Evolutionary conservation across 1,284 basidiomycete species (phyloP).

Genomic region (Neonothopanus nambi): DNA sequence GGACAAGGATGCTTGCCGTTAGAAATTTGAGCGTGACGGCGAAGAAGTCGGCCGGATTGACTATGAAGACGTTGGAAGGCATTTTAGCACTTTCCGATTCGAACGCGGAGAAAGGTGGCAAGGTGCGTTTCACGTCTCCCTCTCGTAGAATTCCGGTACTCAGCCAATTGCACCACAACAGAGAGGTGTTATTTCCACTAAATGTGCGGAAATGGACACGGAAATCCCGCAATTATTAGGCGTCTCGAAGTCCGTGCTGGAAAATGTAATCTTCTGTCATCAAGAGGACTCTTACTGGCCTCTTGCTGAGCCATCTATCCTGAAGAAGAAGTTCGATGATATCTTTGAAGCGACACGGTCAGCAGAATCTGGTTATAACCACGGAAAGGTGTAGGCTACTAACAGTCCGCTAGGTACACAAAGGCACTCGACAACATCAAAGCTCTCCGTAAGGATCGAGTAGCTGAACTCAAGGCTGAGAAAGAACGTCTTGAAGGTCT

Average conservation of each 20-base stretch:
- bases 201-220: constrained; percentile 93
- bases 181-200: constrained; percentile 90
- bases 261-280: constrained; percentile 99
- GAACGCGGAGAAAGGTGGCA: constrained; percentile 68
- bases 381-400: constrained; percentile 4
- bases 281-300: constrained; percentile 99
- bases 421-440: constrained; percentile 97
- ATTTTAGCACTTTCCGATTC: constrained; percentile 78
- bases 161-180: constrained; percentile 30
- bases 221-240: constrained; percentile 95
- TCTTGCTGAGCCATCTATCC: constrained; percentile 82
- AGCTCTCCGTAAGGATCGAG: constrained; percentile 83
- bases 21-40: constrained; percentile 92
- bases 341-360: constrained; percentile 98
- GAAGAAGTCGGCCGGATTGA: constrained; percentile 85
- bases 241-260: constrained; percentile 94
- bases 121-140: constrained; percentile 58
- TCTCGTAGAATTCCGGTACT: neutral
- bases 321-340: constrained; percentile 99
- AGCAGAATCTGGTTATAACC: constrained; percentile 5
- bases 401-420: constrained; percentile 68
- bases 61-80: constrained; percentile 98
- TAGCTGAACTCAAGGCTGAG: constrained; percentile 90
- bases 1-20: constrained; percentile 87
- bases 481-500: constrained; percentile 85